Percentiles rank a stretch among this genome's conserved stretches.
These are phyloP conservation scores for Microstegium vimineum DNA, from an alignment of 176 grass and related monocot species.

Conservation along the genomic window DNA sequence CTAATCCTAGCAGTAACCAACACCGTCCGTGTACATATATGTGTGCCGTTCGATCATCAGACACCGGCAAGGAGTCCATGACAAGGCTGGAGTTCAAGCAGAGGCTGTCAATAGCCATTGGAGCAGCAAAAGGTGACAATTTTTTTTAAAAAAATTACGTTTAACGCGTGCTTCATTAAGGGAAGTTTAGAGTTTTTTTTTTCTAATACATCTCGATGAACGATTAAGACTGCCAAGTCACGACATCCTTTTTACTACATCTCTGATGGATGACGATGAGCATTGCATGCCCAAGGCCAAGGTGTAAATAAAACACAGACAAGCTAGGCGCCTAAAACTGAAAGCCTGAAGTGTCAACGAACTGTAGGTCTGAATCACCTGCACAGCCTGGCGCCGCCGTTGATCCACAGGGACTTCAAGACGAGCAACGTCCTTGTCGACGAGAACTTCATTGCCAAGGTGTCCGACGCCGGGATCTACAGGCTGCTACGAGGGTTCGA, in stretches of 20 bases:
- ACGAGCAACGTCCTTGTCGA: constrained; percentile 91
- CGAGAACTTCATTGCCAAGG: constrained; percentile 96
- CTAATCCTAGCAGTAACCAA: no score
- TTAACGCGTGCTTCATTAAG: no score
- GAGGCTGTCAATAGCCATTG: constrained; percentile 83
- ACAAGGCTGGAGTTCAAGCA: constrained; percentile 95
- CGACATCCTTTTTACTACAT: not conserved
- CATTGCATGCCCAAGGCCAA: not conserved
- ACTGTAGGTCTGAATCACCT: constrained; percentile 69
- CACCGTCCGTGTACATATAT: not conserved
- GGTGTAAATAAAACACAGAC: not conserved
- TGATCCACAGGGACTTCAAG: constrained; percentile 87
- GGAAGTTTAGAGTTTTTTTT: no score
- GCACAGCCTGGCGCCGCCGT: constrained; percentile 58
- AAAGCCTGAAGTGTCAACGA: not conserved
- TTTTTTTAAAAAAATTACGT: no score
- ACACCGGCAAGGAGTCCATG: constrained; percentile 42
- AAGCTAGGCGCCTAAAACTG: not conserved
- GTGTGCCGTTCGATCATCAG: no score
- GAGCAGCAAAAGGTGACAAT: constrained; percentile 79
- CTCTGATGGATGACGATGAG: not conserved
- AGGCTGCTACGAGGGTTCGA: constrained; percentile 48
- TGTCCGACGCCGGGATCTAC: constrained; percentile 66
- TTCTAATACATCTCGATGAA: no score
- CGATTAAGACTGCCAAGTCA: not conserved